Evolutionary conservation across 306 rosid species (phyloP).

Genomic region (Mimosa pudica): DNA sequence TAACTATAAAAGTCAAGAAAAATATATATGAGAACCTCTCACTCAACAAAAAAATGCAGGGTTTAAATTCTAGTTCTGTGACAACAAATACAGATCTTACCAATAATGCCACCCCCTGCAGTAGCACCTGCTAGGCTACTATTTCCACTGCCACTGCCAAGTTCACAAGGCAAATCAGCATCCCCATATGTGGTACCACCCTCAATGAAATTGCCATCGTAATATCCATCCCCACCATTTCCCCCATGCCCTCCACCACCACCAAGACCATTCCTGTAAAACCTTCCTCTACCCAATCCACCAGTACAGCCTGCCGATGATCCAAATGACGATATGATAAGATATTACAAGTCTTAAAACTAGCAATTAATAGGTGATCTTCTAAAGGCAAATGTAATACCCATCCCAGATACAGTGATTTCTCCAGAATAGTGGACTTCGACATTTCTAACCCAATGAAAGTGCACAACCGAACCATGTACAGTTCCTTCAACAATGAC

Average conservation of each 20-base stretch:
- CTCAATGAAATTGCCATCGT: conserved; percentile 71
- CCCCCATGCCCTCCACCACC: conserved; percentile 99
- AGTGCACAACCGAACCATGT: conserved; percentile 88
- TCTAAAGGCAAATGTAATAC: conserved; percentile 51
- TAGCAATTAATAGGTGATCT: not conserved
- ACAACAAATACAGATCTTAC: conserved; percentile 52
- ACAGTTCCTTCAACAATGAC: conserved; percentile 73
- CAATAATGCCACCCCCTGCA: conserved; percentile 93
- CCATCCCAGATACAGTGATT: conserved; percentile 84
- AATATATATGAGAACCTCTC: not conserved
- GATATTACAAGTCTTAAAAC: conserved; percentile 24
- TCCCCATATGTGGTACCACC: conserved; percentile 86
- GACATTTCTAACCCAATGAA: conserved; percentile 80
- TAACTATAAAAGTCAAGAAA: conserved; percentile 52
- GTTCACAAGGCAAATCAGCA: conserved; percentile 92
- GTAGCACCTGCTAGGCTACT: conserved; percentile 80
- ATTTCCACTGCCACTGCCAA: conserved; percentile 99
- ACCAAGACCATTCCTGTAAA: conserved; percentile 69
- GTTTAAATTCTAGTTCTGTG: not conserved
- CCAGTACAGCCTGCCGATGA: conserved; percentile 71
- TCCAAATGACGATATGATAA: conserved; percentile 38
- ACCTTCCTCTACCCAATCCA: conserved; percentile 81
- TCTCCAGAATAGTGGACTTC: conserved; percentile 61
- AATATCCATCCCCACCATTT: conserved; percentile 92
- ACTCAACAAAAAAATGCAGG: not conserved